Percentiles rank a stretch among this genome's conserved stretches.
phyloP scores from a whole-genome alignment of 1,284 basidiomycete genomes.

The Crucibulum cyathiforme region DNA sequence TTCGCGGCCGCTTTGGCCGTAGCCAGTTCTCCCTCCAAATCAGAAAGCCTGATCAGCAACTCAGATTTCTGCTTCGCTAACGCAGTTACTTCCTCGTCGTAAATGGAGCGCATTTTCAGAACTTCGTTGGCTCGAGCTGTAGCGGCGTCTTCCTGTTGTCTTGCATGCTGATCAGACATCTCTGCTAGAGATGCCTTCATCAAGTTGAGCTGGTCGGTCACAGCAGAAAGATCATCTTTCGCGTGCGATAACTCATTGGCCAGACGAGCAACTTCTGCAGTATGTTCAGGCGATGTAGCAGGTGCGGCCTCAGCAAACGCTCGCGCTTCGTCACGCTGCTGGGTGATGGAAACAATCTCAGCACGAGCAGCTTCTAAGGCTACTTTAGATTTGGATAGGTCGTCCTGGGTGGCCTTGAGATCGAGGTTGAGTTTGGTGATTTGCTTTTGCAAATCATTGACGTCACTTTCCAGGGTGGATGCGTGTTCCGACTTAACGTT shows the following conservation, averaged over 20 bases:
- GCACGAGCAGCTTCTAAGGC: conserved; percentile 54
- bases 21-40: conserved; percentile 77
- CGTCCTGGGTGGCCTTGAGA: conserved; percentile 81
- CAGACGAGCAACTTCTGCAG: conserved; percentile 61
- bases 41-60: conserved; percentile 64
- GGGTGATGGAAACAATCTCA: conserved; percentile 61
- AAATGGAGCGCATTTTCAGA: conserved; percentile 59
- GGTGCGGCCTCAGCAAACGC: conserved; percentile 50
- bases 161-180: conserved; percentile 69
- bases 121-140: conserved; percentile 72
- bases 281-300: conserved; percentile 57
- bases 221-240: conserved; percentile 68
- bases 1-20: conserved; percentile 62
- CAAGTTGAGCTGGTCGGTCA: conserved; percentile 64
- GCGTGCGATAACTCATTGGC: conserved; percentile 62
- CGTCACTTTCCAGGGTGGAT: conserved; percentile 59
- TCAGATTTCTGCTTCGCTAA: conserved; percentile 65
- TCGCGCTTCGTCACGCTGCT: conserved; percentile 69
- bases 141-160: conserved; percentile 75
- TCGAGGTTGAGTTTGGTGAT: conserved; percentile 68
- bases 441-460: conserved; percentile 67
- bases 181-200: conserved; percentile 75
- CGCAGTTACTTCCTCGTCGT: conserved; percentile 63
- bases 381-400: conserved; percentile 76
- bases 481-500: conserved; percentile 69